Percentiles rank a stretch among this genome's conserved stretches.
Evolutionary conservation across 352 stramenopile species (phyloP).

Genomic region (Thalassiosira sp.): DNA sequence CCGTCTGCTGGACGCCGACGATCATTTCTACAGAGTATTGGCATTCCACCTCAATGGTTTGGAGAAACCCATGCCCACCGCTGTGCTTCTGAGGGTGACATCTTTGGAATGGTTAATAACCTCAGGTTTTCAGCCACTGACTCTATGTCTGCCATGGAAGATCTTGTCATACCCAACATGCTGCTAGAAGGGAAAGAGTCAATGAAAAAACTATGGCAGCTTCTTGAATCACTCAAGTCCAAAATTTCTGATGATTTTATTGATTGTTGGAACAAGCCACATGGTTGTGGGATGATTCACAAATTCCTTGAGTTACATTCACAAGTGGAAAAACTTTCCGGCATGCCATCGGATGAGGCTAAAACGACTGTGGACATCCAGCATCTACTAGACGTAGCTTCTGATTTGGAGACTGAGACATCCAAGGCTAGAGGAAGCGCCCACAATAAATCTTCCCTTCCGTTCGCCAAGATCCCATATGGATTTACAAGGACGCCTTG

Average conservation of each 20-base stretch:
- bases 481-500: conserved; percentile 21
- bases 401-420: conserved; percentile 25
- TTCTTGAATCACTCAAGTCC: conserved; percentile 40
- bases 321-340: conserved; percentile 37
- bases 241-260: conserved; percentile 27
- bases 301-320: conserved; percentile 35
- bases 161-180: conserved; percentile 45
- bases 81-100: conserved; percentile 51
- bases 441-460: conserved; percentile 4
- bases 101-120: conserved; percentile 41
- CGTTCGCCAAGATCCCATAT: conserved; percentile 33
- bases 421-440: conserved; percentile 5
- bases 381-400: conserved; percentile 32
- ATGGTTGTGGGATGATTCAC: conserved; percentile 40
- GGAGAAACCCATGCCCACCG: conserved; percentile 55
- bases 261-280: conserved; percentile 40
- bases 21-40: conserved; percentile 65
- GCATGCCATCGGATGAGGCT: conserved; percentile 8
- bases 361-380: conserved; percentile 32
- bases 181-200: conserved; percentile 48
- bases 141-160: conserved; percentile 41
- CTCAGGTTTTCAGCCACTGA: conserved; percentile 35
- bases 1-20: conserved; percentile 21
- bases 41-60: conserved; percentile 71
- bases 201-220: conserved; percentile 25